Percentiles rank a stretch among this genome's conserved stretches.
Evolutionary conservation across 352 stramenopile species (phyloP).

Genomic region (Phytopythium kandeliae): DNA sequence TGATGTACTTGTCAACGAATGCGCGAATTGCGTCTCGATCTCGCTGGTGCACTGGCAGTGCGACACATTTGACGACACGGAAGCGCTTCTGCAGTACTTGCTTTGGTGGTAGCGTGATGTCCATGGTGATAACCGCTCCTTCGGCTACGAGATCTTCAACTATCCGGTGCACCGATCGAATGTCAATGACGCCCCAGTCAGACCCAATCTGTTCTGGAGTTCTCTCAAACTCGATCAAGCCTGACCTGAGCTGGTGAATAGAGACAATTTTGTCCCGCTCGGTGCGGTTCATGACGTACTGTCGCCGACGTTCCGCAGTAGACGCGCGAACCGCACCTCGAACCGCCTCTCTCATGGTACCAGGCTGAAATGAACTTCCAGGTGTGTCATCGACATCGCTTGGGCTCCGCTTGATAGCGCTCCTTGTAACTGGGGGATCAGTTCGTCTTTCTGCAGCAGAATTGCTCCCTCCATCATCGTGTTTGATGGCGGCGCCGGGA

Average conservation of each 20-base stretch:
- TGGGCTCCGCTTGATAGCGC: background rate
- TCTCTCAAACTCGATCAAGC: slow-evolving; percentile 47
- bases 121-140: slow-evolving; percentile 42
- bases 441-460: background rate
- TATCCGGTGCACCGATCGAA: slow-evolving; percentile 62
- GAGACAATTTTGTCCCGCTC: slow-evolving; percentile 60
- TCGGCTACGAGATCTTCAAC: slow-evolving; percentile 51
- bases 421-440: background rate
- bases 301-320: slow-evolving; percentile 40
- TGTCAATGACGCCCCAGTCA: slow-evolving; percentile 46
- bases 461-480: background rate
- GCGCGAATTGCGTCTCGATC: slow-evolving; percentile 37
- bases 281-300: slow-evolving; percentile 56
- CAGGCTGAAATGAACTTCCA: slow-evolving; percentile 24
- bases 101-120: slow-evolving; percentile 64
- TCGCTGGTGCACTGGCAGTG: slow-evolving; percentile 42
- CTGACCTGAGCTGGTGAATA: slow-evolving; percentile 53
- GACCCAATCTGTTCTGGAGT: slow-evolving; percentile 13
- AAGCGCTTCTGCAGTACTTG: slow-evolving; percentile 58
- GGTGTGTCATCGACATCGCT: background rate
- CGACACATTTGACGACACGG: slow-evolving; percentile 65
- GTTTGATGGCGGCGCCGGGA: slow-evolving; percentile 12
- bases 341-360: slow-evolving; percentile 50
- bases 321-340: slow-evolving; percentile 45
- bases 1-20: slow-evolving; percentile 61